Evolutionary conservation across 495 filamentous ascomycete genomes (phyloP).

Genomic region (Aspergillus indologenus): DNA sequence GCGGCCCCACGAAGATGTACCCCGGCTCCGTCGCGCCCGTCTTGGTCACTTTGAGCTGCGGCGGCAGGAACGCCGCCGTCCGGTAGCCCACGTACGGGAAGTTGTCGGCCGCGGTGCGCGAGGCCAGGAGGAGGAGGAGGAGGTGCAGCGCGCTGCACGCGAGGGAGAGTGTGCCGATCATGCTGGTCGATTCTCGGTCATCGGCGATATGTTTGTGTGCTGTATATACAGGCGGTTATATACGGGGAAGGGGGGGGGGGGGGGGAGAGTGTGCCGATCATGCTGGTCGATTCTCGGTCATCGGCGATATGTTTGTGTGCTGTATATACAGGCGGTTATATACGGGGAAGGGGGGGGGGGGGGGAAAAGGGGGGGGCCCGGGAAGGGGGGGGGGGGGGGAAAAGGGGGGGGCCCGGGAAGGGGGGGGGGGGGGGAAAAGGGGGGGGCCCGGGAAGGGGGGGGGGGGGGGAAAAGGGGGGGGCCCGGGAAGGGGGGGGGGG

Average conservation of each 20-base stretch:
- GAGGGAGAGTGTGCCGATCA: slow-evolving; percentile 17
- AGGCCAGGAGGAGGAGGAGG: slow-evolving; percentile 16
- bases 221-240: background rate
- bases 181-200: background rate
- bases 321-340: background rate
- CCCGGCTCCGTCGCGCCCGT: slow-evolving; percentile 30
- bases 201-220: background rate
- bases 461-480: no score
- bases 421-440: no score
- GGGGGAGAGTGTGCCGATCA: slow-evolving; percentile 17
- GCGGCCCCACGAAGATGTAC: slow-evolving; percentile 36
- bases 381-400: no score
- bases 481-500: no score
- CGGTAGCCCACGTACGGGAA: slow-evolving; percentile 28
- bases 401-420: no score
- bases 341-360: no score
- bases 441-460: no score
- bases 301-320: background rate
- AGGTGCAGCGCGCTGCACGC: slow-evolving; percentile 22
- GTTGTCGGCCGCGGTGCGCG: slow-evolving; percentile 23
- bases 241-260: no score
- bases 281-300: background rate
- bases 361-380: no score
- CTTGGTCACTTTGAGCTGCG: slow-evolving; percentile 29
- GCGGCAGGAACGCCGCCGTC: slow-evolving; percentile 30